Percentiles rank a stretch among this genome's conserved stretches.
Conservation (phyloP, 73 alveolate genomes). For the Paramecium caudatum region DNA sequence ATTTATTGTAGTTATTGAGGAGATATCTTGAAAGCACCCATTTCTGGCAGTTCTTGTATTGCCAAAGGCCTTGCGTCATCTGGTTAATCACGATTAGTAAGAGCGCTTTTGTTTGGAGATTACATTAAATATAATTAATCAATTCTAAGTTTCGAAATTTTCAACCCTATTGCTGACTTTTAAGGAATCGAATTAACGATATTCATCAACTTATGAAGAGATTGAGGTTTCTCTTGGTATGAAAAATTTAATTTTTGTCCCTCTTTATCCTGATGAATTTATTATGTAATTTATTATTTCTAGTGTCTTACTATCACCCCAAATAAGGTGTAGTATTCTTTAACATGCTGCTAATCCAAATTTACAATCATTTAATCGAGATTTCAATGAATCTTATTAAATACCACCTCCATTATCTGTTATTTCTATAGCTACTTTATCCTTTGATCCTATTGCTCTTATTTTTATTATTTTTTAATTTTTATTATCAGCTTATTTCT, state of each 20-base stretch:
- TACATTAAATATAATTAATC: constrained; percentile 69
- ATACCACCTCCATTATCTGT: constrained; percentile 31
- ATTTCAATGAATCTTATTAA: not conserved
- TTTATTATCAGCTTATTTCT: not conserved
- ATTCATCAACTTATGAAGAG: constrained; percentile 77
- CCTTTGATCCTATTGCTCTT: not conserved
- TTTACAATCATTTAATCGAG: not conserved
- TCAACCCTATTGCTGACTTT: not conserved
- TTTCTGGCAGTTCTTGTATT: constrained; percentile 7
- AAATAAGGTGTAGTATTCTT: not conserved
- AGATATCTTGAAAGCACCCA: constrained; percentile 9
- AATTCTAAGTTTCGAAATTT: constrained; percentile 42
- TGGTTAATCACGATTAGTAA: constrained; percentile 79
- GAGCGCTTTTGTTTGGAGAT: constrained; percentile 75
- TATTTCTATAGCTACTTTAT: not conserved
- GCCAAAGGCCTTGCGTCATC: constrained; percentile 78
- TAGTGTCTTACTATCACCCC: too few relatives aligned
- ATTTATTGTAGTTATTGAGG: constrained; percentile 57
- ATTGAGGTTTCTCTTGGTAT: not conserved
- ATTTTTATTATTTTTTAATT: not conserved
- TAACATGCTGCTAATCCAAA: constrained; percentile 3
- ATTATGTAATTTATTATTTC: not conserved
- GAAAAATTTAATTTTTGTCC: not conserved
- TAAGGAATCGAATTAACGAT: constrained; percentile 74
- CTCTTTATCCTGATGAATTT: not conserved